phyloP scores from a whole-genome alignment of 352 stramenopile species.

The Globisporangium alternatum region DNA sequence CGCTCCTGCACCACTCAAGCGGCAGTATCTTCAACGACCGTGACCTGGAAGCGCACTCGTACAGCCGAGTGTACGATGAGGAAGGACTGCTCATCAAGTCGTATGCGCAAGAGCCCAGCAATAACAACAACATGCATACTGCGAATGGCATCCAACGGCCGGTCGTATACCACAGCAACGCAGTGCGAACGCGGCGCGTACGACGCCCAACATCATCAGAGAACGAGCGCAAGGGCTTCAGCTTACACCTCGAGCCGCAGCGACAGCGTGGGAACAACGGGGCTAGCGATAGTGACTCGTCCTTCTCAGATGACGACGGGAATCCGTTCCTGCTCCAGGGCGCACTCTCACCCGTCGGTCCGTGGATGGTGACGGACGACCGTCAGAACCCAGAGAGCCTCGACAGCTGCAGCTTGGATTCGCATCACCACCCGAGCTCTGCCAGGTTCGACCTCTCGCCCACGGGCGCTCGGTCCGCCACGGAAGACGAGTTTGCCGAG shows the following conservation, averaged over 20 bases:
- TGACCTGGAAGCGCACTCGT: background rate
- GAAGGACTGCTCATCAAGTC: constrained; percentile 16
- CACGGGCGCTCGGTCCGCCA: background rate
- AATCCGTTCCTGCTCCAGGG: constrained; percentile 13
- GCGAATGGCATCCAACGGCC: background rate
- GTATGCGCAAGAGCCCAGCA: constrained; percentile 7
- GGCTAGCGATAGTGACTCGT: constrained; percentile 7
- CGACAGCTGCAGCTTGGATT: constrained; percentile 2
- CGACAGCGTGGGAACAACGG: constrained; percentile 8
- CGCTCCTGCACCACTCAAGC: background rate
- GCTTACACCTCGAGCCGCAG: background rate
- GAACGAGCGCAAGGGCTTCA: background rate
- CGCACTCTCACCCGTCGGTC: constrained; percentile 43
- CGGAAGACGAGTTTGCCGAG: constrained; percentile 21
- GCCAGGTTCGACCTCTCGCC: constrained; percentile 4
- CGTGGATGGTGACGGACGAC: constrained; percentile 31
- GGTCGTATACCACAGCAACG: background rate
- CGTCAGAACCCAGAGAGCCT: background rate
- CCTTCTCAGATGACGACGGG: constrained; percentile 5
- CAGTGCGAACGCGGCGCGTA: background rate
- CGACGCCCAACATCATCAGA: background rate
- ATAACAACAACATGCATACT: background rate
- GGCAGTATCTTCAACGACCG: background rate
- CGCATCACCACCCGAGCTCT: background rate
- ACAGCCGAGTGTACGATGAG: constrained; percentile 9